phyloP scores from a whole-genome alignment of 768 basidiomycete species.

The Podaxis pistillaris region DNA sequence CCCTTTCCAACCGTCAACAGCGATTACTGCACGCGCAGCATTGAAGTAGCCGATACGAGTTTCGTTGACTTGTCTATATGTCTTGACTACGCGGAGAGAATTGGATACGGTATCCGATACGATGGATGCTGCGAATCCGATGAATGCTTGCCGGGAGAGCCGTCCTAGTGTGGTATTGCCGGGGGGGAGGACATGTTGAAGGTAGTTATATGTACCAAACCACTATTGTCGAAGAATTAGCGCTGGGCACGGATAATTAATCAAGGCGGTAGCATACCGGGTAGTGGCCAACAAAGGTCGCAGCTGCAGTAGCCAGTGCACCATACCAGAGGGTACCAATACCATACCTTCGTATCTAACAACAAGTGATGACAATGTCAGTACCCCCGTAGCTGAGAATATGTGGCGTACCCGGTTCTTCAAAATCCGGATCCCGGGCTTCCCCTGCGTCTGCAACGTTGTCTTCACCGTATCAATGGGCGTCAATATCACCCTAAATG shows the following conservation, averaged over 20 bases:
- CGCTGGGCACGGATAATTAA: background rate
- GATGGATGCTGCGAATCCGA: conserved; percentile 87
- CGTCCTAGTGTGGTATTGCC: conserved; percentile 52
- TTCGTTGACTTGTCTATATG: conserved; percentile 90
- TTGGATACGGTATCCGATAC: conserved; percentile 86
- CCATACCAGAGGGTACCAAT: conserved; percentile 85
- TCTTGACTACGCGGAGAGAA: conserved; percentile 90
- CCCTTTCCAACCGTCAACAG: conserved; percentile 71
- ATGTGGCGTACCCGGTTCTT: conserved; percentile 51
- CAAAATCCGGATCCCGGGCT: conserved; percentile 63
- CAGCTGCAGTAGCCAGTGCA: conserved; percentile 87
- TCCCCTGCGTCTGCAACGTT: conserved; percentile 90
- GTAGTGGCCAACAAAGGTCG: conserved; percentile 92
- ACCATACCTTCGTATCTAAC: conserved; percentile 71
- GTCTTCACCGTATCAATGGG: conserved; percentile 96
- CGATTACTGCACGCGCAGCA: conserved; percentile 76
- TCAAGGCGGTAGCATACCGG: conserved; percentile 47
- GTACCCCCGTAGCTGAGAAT: background rate
- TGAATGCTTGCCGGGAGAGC: conserved; percentile 80
- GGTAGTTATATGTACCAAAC: conserved; percentile 85
- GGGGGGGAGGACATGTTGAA: conserved; percentile 59
- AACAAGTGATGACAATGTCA: background rate
- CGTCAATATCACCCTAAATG: conserved; percentile 87
- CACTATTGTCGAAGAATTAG: conserved; percentile 41
- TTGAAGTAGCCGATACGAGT: conserved; percentile 75